Evolutionary conservation across 192 early-diverging fungal genomes (phyloP), one percentile per base, ranked within the genome.

Genomic region (Coemansia sp.): DNA sequence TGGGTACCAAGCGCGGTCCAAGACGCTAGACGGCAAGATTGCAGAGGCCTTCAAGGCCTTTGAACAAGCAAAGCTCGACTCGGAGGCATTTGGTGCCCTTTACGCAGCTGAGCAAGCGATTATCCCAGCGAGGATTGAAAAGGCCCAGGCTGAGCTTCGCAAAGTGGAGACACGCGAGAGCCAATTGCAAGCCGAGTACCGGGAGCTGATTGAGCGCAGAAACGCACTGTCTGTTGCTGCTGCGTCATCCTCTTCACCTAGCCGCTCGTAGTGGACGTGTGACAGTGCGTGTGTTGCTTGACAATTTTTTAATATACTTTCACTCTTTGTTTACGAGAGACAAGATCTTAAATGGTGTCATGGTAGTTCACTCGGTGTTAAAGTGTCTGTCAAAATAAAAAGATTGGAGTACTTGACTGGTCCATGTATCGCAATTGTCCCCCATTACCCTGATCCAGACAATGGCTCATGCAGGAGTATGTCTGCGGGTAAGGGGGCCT

Each of bases 1-100:
- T 57, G 96, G 96, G 33, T 95, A 96, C 77, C 88, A 93, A 83
- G 73, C 86, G 6, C 89, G 95, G 36, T 85, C 91, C 13, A 86
- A 85, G 57, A 71, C 86, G 62, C 71, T 97, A 24, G 47, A 74
- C n/a, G 87, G 89, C 18, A 89, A 94, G 49, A 81, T 93, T 12
- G 41, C 67, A 1, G 76, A 82, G 9, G 79, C 86, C 1, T 88
- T 84, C 75, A 87, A 89, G 43, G 89, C 90, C 46, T 71, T 88
- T 31, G 86, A 89, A 65, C 76, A 88, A 36, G 75, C 84, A 3
- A 77, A 82, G 61, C 59, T 90, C 13, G 92, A 94, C 73, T 72
- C 86, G 10, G 69, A 82, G 4, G 90, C 88, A 57, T 92, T 93
- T 73, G 64, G 72, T 43, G 83, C 79, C 54, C 74, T 94, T 60